Percentiles rank a stretch among this genome's conserved stretches.
These are phyloP conservation scores for Penicillium bialowiezense DNA, from an alignment of 495 filamentous ascomycete genomes.

Conservation along the genomic window DNA sequence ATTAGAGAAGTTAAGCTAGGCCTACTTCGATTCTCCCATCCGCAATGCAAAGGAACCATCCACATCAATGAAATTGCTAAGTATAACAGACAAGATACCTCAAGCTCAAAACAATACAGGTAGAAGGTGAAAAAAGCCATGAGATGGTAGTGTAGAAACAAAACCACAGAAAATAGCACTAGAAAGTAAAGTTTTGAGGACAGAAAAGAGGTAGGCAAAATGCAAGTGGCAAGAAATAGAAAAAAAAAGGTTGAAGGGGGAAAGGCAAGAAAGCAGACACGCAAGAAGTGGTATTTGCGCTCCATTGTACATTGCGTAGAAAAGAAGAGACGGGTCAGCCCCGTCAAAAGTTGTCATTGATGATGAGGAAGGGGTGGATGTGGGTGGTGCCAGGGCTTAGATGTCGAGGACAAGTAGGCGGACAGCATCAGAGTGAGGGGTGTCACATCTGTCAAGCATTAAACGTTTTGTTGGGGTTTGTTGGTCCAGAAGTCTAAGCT, in stretches of 20 bases:
- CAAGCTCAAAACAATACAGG: constrained; percentile 17
- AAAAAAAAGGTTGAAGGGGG: constrained; percentile 10
- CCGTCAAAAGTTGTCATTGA: neutral
- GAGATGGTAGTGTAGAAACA: neutral
- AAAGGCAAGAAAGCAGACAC: constrained; percentile 22
- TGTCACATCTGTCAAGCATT: neutral
- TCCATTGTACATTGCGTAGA: constrained; percentile 44
- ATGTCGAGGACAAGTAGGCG: neutral
- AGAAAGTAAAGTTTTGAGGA: neutral
- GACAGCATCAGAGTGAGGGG: neutral
- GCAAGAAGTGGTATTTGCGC: constrained; percentile 47
- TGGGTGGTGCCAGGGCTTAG: constrained; percentile 4
- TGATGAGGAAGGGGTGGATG: neutral
- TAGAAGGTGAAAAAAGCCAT: constrained; percentile 8
- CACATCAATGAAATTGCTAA: constrained; percentile 8
- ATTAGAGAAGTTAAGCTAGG: neutral
- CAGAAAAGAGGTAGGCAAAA: constrained; percentile 20
- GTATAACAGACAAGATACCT: constrained; percentile 12
- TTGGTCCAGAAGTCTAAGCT: constrained; percentile 93
- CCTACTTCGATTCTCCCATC: neutral
- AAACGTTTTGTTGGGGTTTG: constrained; percentile 39
- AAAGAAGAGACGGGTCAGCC: constrained; percentile 7
- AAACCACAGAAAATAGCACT: neutral
- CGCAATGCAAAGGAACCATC: neutral
- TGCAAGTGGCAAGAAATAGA: constrained; percentile 18